A percentile compares a stretch with the other conserved stretches of the same genome.
phyloP scores from a whole-genome alignment of 2,329 filamentous ascomycete genomes.

The Neofusicoccum sp. region DNA sequence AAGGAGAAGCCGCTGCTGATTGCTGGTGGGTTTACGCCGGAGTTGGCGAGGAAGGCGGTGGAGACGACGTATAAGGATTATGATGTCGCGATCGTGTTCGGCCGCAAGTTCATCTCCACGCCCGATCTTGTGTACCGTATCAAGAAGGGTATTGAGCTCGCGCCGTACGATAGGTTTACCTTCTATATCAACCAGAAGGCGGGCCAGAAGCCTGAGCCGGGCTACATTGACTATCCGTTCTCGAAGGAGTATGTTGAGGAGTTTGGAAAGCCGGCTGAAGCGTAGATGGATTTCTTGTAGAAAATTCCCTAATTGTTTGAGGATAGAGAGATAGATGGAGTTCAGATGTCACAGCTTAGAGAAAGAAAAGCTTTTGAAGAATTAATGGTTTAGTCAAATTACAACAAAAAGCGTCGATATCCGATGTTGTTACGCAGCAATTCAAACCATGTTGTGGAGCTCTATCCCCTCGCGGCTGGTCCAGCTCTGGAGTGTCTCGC shows the following conservation, averaged over 20 bases:
- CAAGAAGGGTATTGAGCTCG: slow-evolving; percentile 46
- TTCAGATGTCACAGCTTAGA: background rate
- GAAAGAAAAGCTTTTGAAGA: too few relatives aligned
- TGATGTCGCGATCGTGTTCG: slow-evolving; percentile 53
- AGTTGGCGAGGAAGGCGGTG: slow-evolving; percentile 40
- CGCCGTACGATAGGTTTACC: slow-evolving; percentile 47
- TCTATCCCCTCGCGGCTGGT: too few relatives aligned
- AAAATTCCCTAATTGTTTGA: background rate
- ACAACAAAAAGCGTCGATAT: too few relatives aligned
- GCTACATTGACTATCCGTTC: slow-evolving; percentile 48
- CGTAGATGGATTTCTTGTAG: background rate
- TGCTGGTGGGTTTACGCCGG: slow-evolving; percentile 46
- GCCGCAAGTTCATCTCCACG: slow-evolving; percentile 52
- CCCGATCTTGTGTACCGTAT: slow-evolving; percentile 53
- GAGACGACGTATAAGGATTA: slow-evolving; percentile 46
- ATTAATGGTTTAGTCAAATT: too few relatives aligned
- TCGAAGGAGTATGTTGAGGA: slow-evolving; percentile 34
- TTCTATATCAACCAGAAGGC: slow-evolving; percentile 43
- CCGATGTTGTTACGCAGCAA: too few relatives aligned
- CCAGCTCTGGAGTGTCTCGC: too few relatives aligned
- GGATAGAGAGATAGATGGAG: background rate
- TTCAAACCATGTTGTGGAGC: too few relatives aligned
- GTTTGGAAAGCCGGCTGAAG: slow-evolving; percentile 21
- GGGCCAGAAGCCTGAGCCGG: slow-evolving; percentile 25
- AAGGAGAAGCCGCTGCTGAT: slow-evolving; percentile 38